These are phyloP conservation scores for Rubia peregrina DNA, from an alignment of 305 asterid genomes.

Conservation along the genomic window DNA sequence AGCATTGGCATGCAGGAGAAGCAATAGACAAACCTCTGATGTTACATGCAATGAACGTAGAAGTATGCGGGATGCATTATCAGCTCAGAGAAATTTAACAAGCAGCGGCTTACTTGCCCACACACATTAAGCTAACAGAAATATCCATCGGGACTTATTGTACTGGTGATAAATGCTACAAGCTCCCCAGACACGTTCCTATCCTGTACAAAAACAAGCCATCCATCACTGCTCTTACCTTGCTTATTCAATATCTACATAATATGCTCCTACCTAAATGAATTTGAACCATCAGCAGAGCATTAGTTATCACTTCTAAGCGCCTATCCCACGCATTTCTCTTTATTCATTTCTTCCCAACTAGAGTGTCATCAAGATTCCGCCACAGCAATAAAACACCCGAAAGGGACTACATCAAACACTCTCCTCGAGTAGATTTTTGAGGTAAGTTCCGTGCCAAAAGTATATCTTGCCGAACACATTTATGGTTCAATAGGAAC, in stretches of 20 bases:
- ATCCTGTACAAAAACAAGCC: constrained; percentile 10
- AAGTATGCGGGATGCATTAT: too few species aligned
- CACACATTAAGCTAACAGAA: neutral
- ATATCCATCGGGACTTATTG: neutral
- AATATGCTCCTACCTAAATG: neutral
- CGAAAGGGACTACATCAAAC: neutral
- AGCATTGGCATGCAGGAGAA: too few species aligned
- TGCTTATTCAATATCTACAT: neutral
- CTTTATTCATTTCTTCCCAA: neutral
- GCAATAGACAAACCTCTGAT: too few species aligned
- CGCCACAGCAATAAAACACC: neutral
- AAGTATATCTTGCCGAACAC: neutral
- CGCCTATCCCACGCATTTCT: neutral
- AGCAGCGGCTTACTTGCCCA: neutral
- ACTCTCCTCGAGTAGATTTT: neutral
- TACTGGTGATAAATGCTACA: neutral
- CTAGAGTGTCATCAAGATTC: neutral
- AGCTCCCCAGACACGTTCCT: neutral
- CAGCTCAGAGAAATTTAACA: neutral
- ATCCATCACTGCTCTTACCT: constrained; percentile 1
- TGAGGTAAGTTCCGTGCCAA: neutral
- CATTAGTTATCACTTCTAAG: constrained; percentile 4
- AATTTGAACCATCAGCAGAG: neutral
- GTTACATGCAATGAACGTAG: too few species aligned
- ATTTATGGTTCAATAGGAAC: constrained; percentile 24